Evolutionary conservation across 192 early-diverging fungal genomes (phyloP), one percentile per base, ranked within the genome.

Genomic region (Linnemannia schmuckeri): DNA sequence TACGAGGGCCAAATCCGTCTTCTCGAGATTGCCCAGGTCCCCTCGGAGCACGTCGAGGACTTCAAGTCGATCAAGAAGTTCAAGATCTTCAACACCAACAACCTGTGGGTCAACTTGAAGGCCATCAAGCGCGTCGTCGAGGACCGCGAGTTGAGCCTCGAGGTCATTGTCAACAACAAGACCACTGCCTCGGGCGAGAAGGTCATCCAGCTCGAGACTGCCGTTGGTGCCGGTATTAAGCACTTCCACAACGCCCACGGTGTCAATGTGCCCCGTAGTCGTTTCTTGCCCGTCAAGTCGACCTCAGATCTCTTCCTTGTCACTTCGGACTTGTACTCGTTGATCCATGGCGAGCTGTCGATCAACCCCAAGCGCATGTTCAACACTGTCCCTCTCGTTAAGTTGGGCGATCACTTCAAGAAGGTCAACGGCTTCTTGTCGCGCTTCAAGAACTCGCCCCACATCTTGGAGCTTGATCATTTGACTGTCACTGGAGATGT

Each of bases 1-100:
- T 98, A 99, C 89, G 97, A 98, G 74, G 97, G 96, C 40, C 90
- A 92, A 71, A 93, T 99, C 77, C 94, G 97, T 44, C 92, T 99
- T 57, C 91, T 98, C 30, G 98, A 99, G 92, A 97, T 99, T 86
- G 98, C 98, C n/a, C 98, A 99, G 91, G 98, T 99, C n/a, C 97
- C 98, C 44, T 88, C 93, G 74, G 97, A 97, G 74, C 96, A 98
- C 81, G 95, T 97, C 24, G 97, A 99, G 83, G 98, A 99, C 86
- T 99, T 99, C 88, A 99, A 99, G 90, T 95, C 94, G 55, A 93
- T 99, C 89, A 99, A 98, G 90, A 99, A 99, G 90, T 99, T 99
- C 94, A 96, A 98, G 93, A 98, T 99, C 88, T 98, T 98, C 92
- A 99, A 99, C 93, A 99, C 98, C 66, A 96, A 96, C 91, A 96